A percentile compares a stretch with the other conserved stretches of the same genome.
Conservation (phyloP, 73 alveolate genomes). For the Paramecium primaurelia region DNA sequence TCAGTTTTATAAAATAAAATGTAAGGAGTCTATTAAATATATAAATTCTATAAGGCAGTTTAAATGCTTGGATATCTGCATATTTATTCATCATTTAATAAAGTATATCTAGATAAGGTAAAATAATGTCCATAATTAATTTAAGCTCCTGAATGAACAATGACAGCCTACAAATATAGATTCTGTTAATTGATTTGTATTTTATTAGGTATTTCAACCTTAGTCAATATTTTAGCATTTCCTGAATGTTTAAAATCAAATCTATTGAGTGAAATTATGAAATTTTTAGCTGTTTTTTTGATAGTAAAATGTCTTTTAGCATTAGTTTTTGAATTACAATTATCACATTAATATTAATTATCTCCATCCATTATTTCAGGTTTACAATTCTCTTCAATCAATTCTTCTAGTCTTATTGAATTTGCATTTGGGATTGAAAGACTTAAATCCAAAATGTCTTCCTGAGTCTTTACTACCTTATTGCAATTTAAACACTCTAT, state of each 20-base stretch:
- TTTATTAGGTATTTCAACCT: neutral
- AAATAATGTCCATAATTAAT: neutral
- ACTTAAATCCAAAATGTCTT: neutral
- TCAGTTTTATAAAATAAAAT: neutral
- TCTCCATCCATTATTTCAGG: constrained; percentile 15
- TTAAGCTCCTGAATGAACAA: neutral
- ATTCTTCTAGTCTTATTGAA: neutral
- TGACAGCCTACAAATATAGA: neutral
- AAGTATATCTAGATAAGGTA: neutral
- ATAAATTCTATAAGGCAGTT: neutral
- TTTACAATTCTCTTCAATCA: neutral
- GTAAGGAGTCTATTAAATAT: neutral
- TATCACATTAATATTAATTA: constrained; percentile 3
- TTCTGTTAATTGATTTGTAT: neutral
- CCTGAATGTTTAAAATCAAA: neutral
- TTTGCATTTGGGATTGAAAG: neutral
- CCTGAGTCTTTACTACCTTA: neutral
- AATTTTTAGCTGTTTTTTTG: neutral
- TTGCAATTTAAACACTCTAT: neutral
- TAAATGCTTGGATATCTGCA: neutral
- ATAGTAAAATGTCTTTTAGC: neutral
- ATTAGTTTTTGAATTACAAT: neutral
- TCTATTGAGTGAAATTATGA: neutral
- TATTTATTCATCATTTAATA: neutral
- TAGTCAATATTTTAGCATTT: neutral